Conservation (phyloP, 192 early-diverging fungal species). For the Spinellus fusiger region DNA sequence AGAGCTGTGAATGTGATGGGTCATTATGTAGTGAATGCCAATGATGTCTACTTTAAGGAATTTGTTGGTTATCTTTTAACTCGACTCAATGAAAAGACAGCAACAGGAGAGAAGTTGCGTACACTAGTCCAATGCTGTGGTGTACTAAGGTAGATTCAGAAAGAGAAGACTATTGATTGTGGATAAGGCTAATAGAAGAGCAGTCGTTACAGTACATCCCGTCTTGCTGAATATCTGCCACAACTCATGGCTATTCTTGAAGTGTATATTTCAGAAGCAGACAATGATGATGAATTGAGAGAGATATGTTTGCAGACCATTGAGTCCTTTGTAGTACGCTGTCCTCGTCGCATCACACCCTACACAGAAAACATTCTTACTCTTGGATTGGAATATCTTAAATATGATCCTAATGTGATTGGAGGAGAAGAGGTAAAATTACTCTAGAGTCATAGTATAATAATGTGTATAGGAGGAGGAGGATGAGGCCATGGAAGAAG, state of each 20-base stretch:
- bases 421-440: conserved; percentile 40
- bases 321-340: conserved; percentile 71
- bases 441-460: neutral
- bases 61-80: conserved; percentile 48
- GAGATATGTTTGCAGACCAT: conserved; percentile 78
- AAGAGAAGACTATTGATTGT: too few relatives aligned
- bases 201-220: conserved; percentile 67
- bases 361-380: conserved; percentile 54
- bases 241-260: conserved; percentile 57
- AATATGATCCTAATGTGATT: conserved; percentile 84
- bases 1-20: conserved; percentile 63
- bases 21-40: conserved; percentile 54
- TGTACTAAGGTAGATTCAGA: conserved; percentile 53
- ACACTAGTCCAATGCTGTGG: conserved; percentile 69
- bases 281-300: conserved; percentile 75
- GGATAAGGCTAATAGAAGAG: neutral
- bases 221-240: conserved; percentile 61
- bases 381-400: conserved; percentile 58
- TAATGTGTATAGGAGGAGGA: conserved; percentile 38
- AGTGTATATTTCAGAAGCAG: conserved; percentile 41
- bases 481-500: conserved; percentile 52
- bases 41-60: conserved; percentile 67
- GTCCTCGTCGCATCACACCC: conserved; percentile 67
- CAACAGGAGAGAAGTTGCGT: conserved; percentile 57
- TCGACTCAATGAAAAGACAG: conserved; percentile 45